A percentile compares a stretch with the other conserved stretches of the same genome.
Conservation (phyloP, 2,329 filamentous ascomycete species). For the Aotearoamyces nothofagi region DNA sequence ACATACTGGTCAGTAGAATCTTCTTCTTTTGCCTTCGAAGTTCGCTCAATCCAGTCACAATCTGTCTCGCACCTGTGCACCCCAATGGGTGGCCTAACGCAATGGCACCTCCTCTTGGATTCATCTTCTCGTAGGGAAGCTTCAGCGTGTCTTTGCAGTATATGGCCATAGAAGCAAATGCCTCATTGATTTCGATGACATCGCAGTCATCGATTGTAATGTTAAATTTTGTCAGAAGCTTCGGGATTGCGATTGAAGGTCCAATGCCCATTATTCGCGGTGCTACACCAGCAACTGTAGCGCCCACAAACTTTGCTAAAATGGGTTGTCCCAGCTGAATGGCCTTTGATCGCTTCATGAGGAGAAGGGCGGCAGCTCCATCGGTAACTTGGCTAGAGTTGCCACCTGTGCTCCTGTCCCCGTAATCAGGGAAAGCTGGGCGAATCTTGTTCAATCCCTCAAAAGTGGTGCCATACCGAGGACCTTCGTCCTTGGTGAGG, state of each 20-base stretch:
- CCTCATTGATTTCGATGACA: constrained; percentile 90
- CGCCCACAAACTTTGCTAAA: constrained; percentile 84
- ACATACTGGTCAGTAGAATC: constrained; percentile 88
- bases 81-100: constrained; percentile 74
- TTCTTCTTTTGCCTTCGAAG: constrained; percentile 74
- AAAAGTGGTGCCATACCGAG: constrained; percentile 76
- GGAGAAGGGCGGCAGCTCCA: constrained; percentile 71
- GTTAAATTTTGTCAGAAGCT: constrained; percentile 70
- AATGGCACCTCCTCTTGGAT: constrained; percentile 68
- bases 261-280: constrained; percentile 96
- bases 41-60: constrained; percentile 83
- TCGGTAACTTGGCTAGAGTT: constrained; percentile 95
- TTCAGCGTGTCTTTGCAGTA: constrained; percentile 69
- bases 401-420: constrained; percentile 73
- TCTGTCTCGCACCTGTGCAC: constrained; percentile 62
- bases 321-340: constrained; percentile 80
- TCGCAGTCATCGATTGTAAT: constrained; percentile 72
- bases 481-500: constrained; percentile 76
- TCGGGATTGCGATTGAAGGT: constrained; percentile 58
- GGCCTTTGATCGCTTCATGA: constrained; percentile 91
- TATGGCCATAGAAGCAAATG: constrained; percentile 94
- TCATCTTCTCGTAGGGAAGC: constrained; percentile 63
- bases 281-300: constrained; percentile 77
- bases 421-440: constrained; percentile 80
- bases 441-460: constrained; percentile 75